Evolutionary conservation across 495 filamentous ascomycete species (phyloP).

Genomic region (Talaromyces thailandensis): DNA sequence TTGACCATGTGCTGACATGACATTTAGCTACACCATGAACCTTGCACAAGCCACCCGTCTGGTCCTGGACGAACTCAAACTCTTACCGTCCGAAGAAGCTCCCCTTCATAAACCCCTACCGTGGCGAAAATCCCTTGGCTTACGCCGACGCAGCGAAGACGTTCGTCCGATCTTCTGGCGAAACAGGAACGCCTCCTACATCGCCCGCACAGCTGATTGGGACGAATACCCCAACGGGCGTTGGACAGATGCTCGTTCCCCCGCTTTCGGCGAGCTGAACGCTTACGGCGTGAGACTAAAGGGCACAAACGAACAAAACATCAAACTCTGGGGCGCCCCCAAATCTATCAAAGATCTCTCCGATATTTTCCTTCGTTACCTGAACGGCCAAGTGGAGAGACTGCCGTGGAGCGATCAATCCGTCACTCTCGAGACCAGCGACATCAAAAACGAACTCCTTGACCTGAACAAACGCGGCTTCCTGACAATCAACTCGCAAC

Average conservation of each 20-base stretch:
- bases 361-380: constrained; percentile 72
- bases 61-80: constrained; percentile 79
- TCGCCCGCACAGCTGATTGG: constrained; percentile 94
- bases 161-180: constrained; percentile 99
- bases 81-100: constrained; percentile 64
- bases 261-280: constrained; percentile 94
- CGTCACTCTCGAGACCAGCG: constrained; percentile 69
- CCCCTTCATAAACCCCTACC: constrained; percentile 79
- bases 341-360: constrained; percentile 70
- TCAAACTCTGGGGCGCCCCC: constrained; percentile 90
- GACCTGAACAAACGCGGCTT: constrained; percentile 78
- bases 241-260: constrained; percentile 96
- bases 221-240: constrained; percentile 98
- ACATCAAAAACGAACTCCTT: constrained; percentile 67
- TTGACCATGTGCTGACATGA: not conserved
- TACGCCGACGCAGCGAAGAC: constrained; percentile 84
- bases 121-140: constrained; percentile 87
- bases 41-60: constrained; percentile 88
- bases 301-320: constrained; percentile 94
- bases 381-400: constrained; percentile 68
- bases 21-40: constrained; percentile 92
- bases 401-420: constrained; percentile 93
- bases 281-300: constrained; percentile 91
- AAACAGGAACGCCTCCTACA: constrained; percentile 91
- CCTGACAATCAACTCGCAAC: constrained; percentile 96